Evolutionary conservation across 495 filamentous ascomycete genomes (phyloP).

Genomic region (Trichoderma orchidacearum): DNA sequence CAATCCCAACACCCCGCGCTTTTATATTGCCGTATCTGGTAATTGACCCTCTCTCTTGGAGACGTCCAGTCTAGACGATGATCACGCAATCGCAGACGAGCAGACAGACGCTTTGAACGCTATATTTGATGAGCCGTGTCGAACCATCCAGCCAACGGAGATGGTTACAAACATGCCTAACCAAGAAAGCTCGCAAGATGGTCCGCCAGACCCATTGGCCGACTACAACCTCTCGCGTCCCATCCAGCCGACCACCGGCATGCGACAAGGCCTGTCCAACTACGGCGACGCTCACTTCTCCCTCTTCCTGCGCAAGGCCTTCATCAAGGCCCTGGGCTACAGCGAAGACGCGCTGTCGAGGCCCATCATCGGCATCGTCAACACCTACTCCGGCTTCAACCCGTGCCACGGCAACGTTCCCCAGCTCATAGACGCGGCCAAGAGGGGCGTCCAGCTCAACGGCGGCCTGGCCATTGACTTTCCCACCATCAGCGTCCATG

Average conservation of each 20-base stretch:
- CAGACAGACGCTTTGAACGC: too few species aligned
- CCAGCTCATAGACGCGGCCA: conserved; percentile 52
- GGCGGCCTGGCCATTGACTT: conserved; percentile 53
- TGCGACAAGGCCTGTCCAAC: conserved; percentile 47
- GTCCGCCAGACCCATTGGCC: background rate
- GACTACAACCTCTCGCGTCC: conserved; percentile 43
- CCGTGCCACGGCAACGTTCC: conserved; percentile 55
- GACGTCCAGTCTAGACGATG: too few species aligned
- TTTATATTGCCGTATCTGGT: too few species aligned
- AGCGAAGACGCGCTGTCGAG: conserved; percentile 50
- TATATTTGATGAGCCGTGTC: too few species aligned
- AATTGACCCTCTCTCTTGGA: too few species aligned
- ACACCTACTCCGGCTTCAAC: conserved; percentile 53
- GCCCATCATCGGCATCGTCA: conserved; percentile 52
- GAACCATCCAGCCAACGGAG: background rate
- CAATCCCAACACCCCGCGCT: too few species aligned
- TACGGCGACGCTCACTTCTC: conserved; percentile 60
- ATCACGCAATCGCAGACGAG: too few species aligned
- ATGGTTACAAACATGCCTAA: background rate
- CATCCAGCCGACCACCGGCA: conserved; percentile 32
- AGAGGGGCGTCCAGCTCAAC: conserved; percentile 45
- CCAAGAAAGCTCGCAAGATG: background rate
- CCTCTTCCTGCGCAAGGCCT: conserved; percentile 54
- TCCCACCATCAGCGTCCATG: conserved; percentile 51
- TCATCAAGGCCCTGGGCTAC: conserved; percentile 58